These are phyloP conservation scores for Kwoniella europaea DNA, from an alignment of 768 basidiomycete genomes.

Conservation along the genomic window DNA sequence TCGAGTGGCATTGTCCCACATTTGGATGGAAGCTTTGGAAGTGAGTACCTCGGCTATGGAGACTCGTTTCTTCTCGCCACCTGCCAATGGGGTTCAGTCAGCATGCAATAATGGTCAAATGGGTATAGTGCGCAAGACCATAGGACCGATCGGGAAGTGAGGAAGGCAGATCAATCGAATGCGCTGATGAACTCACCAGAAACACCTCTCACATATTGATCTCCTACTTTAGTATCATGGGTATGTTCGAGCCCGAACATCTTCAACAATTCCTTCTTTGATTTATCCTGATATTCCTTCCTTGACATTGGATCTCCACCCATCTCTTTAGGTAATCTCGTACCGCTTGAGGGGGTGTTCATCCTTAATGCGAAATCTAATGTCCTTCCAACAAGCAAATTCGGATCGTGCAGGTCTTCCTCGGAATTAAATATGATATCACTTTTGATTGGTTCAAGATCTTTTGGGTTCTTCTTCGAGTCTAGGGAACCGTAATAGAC, in stretches of 20 bases:
- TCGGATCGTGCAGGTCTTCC: slow-evolving; percentile 49
- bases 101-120: not conserved
- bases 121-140: too few relatives aligned
- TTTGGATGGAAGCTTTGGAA: slow-evolving; percentile 42
- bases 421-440: slow-evolving; percentile 49
- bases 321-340: slow-evolving; percentile 26
- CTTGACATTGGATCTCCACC: slow-evolving; percentile 34
- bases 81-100: slow-evolving; percentile 1
- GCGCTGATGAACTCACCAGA: slow-evolving; percentile 48
- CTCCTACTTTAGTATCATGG: slow-evolving; percentile 53
- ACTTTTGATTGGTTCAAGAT: slow-evolving; percentile 28
- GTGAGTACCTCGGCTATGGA: slow-evolving; percentile 54
- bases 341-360: slow-evolving; percentile 43
- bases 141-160: too few relatives aligned
- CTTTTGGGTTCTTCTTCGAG: slow-evolving; percentile 35
- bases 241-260: slow-evolving; percentile 53
- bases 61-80: slow-evolving; percentile 55
- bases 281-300: slow-evolving; percentile 49
- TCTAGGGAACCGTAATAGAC: slow-evolving; percentile 67
- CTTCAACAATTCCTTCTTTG: slow-evolving; percentile 59
- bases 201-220: slow-evolving; percentile 59
- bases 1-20: slow-evolving; percentile 53
- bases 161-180: too few relatives aligned
- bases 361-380: slow-evolving; percentile 50
- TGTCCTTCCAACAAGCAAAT: slow-evolving; percentile 49